A percentile compares a stretch with the other conserved stretches of the same genome.
phyloP scores from a whole-genome alignment of 2,329 filamentous ascomycete species.

The Verruconis gallopava region DNA sequence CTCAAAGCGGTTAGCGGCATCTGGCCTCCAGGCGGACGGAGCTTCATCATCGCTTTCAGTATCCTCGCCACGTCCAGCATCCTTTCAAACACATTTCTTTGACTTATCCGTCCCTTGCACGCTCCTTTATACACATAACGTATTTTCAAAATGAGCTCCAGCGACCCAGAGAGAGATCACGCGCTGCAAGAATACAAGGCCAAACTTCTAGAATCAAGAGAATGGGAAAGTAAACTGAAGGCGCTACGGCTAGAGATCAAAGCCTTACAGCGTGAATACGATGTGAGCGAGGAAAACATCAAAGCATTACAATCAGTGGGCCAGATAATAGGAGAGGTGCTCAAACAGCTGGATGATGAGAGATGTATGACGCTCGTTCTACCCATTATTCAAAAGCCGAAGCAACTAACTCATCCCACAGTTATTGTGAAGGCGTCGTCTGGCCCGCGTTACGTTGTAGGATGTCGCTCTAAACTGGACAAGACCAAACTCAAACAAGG shows the following conservation, averaged over 20 bases:
- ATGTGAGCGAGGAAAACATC: conserved; percentile 97
- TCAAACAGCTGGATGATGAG: conserved; percentile 98
- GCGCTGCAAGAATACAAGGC: conserved; percentile 40
- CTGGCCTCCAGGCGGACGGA: neutral
- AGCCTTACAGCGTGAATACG: conserved; percentile 84
- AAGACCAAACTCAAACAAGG: conserved; percentile 96
- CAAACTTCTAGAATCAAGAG: conserved; percentile 71
- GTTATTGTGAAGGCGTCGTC: conserved; percentile 98
- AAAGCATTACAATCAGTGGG: conserved; percentile 98
- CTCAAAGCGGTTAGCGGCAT: neutral
- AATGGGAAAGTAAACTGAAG: conserved; percentile 98
- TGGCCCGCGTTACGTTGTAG: conserved; percentile 93
- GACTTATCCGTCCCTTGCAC: neutral
- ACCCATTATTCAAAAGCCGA: neutral
- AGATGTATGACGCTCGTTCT: conserved; percentile 56
- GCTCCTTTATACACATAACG: neutral
- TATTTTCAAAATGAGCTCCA: conserved; percentile 24
- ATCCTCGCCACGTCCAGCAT: neutral
- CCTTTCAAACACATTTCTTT: neutral
- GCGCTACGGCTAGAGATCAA: conserved; percentile 90
- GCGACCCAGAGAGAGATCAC: conserved; percentile 38
- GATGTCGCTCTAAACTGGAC: conserved; percentile 96
- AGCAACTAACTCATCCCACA: conserved; percentile 25
- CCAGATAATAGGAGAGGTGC: conserved; percentile 96
- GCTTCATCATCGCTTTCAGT: neutral